Evolutionary conservation across 768 basidiomycete species (phyloP).

Genomic region (Trametopsis cervina): DNA sequence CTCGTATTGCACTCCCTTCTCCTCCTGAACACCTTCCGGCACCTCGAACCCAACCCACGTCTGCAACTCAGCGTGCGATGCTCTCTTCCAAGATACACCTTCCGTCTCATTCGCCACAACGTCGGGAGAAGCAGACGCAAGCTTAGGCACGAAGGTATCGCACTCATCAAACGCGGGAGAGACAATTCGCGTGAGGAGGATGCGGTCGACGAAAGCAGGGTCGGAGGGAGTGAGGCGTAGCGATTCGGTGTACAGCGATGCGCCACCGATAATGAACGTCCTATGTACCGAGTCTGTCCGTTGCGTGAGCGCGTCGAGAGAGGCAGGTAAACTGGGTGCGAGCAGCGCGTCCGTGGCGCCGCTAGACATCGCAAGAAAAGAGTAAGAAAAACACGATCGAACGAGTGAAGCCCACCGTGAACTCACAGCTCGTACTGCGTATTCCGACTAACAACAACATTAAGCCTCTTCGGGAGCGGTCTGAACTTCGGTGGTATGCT

Average conservation of each 20-base stretch:
- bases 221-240: constrained; percentile 35
- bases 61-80: constrained; percentile 55
- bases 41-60: constrained; percentile 82
- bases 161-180: constrained; percentile 73
- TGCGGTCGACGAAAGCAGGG: constrained; percentile 55
- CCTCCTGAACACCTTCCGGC: constrained; percentile 66
- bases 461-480: constrained; percentile 69
- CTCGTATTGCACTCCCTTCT: constrained; percentile 80
- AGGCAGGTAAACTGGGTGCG: background rate
- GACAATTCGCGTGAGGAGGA: constrained; percentile 82
- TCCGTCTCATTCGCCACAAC: constrained; percentile 12
- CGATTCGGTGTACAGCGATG: constrained; percentile 69
- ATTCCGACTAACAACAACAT: constrained; percentile 71
- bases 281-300: constrained; percentile 34
- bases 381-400: background rate
- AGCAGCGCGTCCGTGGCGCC: background rate
- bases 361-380: background rate
- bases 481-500: constrained; percentile 83
- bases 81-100: constrained; percentile 45
- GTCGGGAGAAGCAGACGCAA: constrained; percentile 30
- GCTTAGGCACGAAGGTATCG: constrained; percentile 82
- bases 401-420: background rate
- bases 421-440: constrained; percentile 56
- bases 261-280: constrained; percentile 89
- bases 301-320: background rate